Evolutionary conservation across 495 filamentous ascomycete genomes (phyloP).

Genomic region (Hyaloscypha bicolor): DNA sequence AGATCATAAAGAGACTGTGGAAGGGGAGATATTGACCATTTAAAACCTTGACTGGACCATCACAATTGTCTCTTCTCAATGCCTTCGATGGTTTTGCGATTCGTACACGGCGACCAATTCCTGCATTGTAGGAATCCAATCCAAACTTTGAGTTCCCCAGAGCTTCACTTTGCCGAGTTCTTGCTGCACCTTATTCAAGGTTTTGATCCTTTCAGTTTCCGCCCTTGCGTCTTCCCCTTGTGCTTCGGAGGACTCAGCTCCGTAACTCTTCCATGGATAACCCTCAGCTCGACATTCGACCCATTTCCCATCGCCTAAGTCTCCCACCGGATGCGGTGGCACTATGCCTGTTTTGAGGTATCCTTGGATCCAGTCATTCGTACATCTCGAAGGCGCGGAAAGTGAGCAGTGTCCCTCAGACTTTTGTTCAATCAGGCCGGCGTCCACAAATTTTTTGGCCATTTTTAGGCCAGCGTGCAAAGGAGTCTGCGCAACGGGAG

Average conservation of each 20-base stretch:
- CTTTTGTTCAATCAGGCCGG: conserved; percentile 48
- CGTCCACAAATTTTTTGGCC: conserved; percentile 47
- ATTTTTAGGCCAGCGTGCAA: conserved; percentile 52
- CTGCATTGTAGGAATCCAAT: not conserved
- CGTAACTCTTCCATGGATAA: conserved; percentile 4
- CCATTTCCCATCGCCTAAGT: conserved; percentile 40
- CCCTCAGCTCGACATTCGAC: conserved; percentile 42
- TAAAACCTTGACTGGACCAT: not conserved
- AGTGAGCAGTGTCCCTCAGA: conserved; percentile 47
- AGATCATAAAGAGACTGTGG: not conserved
- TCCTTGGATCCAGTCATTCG: conserved; percentile 38
- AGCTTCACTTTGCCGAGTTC: not conserved
- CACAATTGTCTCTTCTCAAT: not conserved
- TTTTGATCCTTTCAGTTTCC: conserved; percentile 2
- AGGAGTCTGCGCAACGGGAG: conserved; percentile 39
- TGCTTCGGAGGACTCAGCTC: conserved; percentile 6
- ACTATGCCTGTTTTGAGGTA: conserved; percentile 45
- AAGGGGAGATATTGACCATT: not conserved
- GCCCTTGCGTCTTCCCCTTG: not conserved
- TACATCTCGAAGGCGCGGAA: conserved; percentile 42
- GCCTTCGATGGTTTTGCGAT: not conserved
- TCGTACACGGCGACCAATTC: not conserved
- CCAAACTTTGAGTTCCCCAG: not conserved
- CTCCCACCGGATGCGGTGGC: conserved; percentile 39
- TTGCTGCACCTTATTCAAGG: conserved; percentile 1